These are phyloP conservation scores for Ehretia macrophylla DNA, from an alignment of 257 asterid species.

Conservation along the genomic window DNA sequence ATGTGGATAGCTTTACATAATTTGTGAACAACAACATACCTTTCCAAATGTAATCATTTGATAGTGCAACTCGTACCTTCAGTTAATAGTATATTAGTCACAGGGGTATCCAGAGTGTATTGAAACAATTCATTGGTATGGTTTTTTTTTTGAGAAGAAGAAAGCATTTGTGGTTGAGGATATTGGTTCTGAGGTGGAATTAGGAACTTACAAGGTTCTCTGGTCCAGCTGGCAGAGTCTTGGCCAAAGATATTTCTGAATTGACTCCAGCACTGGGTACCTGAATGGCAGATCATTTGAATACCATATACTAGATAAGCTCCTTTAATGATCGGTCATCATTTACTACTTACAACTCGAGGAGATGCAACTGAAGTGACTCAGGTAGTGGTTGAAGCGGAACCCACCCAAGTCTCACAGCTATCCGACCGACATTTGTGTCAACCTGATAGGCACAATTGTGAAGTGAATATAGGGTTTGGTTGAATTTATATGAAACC, in stretches of 20 bases:
- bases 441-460: slow-evolving; percentile 63
- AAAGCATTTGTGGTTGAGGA: slow-evolving; percentile 16
- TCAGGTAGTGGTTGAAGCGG: slow-evolving; percentile 98
- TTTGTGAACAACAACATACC: slow-evolving; percentile 37
- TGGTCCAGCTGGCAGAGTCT: slow-evolving; percentile 94
- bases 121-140: neutral
- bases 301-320: slow-evolving; percentile 12
- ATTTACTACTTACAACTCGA: slow-evolving; percentile 69
- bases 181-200: slow-evolving; percentile 5
- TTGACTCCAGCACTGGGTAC: slow-evolving; percentile 82
- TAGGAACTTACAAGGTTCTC: slow-evolving; percentile 61
- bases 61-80: slow-evolving; percentile 95
- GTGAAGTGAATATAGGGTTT: slow-evolving; percentile 11
- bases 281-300: slow-evolving; percentile 42
- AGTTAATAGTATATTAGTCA: slow-evolving; percentile 27
- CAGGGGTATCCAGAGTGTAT: slow-evolving; percentile 18
- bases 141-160: slow-evolving; percentile 4
- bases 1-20: neutral
- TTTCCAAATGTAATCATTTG: slow-evolving; percentile 99
- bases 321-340: slow-evolving; percentile 4
- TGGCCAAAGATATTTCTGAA: slow-evolving; percentile 98
- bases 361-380: slow-evolving; percentile 89
- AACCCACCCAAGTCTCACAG: slow-evolving; percentile 98
- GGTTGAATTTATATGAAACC: slow-evolving; percentile 14
- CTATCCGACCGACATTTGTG: slow-evolving; percentile 95